phyloP scores from a whole-genome alignment of 1,139 yeast genomes.

The Zygoascus hellenicus region DNA sequence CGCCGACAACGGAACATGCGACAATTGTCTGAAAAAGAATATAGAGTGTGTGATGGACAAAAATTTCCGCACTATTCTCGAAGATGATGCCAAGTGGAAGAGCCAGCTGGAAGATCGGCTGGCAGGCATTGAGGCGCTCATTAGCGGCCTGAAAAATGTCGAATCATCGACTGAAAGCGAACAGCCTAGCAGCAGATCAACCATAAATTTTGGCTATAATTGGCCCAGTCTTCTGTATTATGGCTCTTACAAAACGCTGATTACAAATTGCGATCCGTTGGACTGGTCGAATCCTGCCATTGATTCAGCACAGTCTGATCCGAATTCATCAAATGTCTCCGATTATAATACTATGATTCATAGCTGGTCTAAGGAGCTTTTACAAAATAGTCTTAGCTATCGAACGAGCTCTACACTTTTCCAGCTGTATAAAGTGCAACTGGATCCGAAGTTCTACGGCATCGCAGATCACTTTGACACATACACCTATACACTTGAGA shows the following conservation, averaged over 20 bases:
- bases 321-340: no score
- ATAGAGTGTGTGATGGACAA: conserved; percentile 1
- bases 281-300: no score
- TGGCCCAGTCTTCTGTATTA: no score
- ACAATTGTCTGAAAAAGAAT: background rate
- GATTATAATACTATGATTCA: background rate
- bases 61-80: conserved; percentile 3
- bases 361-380: background rate
- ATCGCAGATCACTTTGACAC: conserved; percentile 9
- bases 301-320: no score
- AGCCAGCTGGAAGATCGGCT: background rate
- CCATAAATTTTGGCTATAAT: no score
- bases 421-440: conserved; percentile 8
- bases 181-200: no score
- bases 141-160: background rate
- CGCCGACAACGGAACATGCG: background rate
- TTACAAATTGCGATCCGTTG: no score
- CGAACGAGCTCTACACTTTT: conserved; percentile 6
- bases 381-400: background rate
- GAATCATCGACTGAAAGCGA: no score
- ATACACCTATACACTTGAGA: conserved; percentile 5
- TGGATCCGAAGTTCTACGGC: conserved; percentile 12
- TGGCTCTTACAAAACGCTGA: no score
- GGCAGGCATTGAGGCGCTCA: background rate
- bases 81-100: conserved; percentile 2